A percentile compares a stretch with the other conserved stretches of the same genome.
Conservation (phyloP, 1,139 yeast species). For the Fermentozyma sake region DNA sequence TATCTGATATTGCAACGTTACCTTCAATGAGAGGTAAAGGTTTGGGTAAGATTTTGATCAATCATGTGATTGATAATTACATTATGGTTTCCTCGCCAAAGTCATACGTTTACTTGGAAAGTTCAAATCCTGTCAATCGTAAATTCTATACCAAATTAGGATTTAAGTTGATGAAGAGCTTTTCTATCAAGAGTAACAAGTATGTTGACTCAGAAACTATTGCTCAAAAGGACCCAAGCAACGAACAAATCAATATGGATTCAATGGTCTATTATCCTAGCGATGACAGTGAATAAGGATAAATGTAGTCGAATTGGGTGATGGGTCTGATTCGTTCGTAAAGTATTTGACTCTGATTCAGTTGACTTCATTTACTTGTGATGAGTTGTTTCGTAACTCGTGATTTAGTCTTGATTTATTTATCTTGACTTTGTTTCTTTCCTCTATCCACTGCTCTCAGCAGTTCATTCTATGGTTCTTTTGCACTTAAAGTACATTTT, state of each 20-base stretch:
- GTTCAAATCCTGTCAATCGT: constrained; percentile 49
- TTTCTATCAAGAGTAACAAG: constrained; percentile 30
- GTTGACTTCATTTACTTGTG: no score
- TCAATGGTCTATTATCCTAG: constrained; percentile 27
- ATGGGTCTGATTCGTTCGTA: no score
- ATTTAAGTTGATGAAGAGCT: constrained; percentile 41
- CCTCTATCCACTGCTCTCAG: constrained; percentile 1
- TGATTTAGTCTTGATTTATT: neutral
- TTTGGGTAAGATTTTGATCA: constrained; percentile 31
- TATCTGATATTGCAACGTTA: constrained; percentile 36
- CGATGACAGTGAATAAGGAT: constrained; percentile 1
- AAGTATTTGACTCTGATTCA: no score
- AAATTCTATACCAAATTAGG: constrained; percentile 47
- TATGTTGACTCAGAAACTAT: constrained; percentile 16
- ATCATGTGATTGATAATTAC: constrained; percentile 18
- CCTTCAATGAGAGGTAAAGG: constrained; percentile 41
- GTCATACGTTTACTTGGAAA: constrained; percentile 36
- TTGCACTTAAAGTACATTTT: constrained; percentile 12
- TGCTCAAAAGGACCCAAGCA: constrained; percentile 16
- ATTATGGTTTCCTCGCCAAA: constrained; percentile 9
- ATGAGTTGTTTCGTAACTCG: no score
- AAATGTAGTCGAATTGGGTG: no score
- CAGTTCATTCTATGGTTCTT: constrained; percentile 6
- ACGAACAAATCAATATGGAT: constrained; percentile 32
- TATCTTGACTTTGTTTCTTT: neutral